A percentile compares a stretch with the other conserved stretches of the same genome.
Evolutionary conservation across 139 green algal species (phyloP).

Genomic region (Closterium sp.): DNA sequence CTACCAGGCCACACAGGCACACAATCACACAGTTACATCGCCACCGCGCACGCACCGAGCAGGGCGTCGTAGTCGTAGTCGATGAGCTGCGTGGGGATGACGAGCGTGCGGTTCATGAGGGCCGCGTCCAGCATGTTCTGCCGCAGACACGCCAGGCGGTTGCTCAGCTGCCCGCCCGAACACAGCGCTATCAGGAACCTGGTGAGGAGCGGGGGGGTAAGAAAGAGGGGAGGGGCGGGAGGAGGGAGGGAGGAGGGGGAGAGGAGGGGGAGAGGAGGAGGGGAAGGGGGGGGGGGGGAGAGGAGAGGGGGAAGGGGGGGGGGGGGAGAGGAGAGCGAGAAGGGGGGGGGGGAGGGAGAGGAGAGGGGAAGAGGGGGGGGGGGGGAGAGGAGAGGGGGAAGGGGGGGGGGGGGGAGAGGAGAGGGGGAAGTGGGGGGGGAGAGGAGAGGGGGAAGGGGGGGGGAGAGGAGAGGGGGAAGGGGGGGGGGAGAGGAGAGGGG

Average conservation of each 20-base stretch:
- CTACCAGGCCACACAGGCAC: not conserved
- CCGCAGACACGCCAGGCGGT: constrained; percentile 32
- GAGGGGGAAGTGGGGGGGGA: not conserved
- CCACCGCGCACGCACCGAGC: constrained; percentile 7
- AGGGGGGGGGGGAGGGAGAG: not conserved
- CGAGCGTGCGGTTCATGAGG: constrained; percentile 45
- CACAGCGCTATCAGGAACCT: constrained; percentile 25
- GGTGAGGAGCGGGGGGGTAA: not conserved
- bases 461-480: not conserved
- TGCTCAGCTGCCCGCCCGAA: constrained; percentile 30
- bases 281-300: too few species aligned
- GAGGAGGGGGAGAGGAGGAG: too few species aligned
- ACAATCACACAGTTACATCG: not conserved
- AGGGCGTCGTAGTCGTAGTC: constrained; percentile 39
- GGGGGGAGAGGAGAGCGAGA: not conserved
- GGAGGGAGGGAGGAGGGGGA: not conserved
- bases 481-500: not conserved
- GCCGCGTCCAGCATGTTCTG: constrained; percentile 44
- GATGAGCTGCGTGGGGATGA: constrained; percentile 20
- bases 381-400: not conserved
- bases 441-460: not conserved
- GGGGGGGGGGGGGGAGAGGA: too few species aligned
- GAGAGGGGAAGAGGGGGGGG: not conserved
- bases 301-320: too few species aligned
- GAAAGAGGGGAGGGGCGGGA: not conserved